A percentile compares a stretch with the other conserved stretches of the same genome.
Evolutionary conservation across 805 yeast species (phyloP).

Genomic region (Wickerhamomyces mucosus): DNA sequence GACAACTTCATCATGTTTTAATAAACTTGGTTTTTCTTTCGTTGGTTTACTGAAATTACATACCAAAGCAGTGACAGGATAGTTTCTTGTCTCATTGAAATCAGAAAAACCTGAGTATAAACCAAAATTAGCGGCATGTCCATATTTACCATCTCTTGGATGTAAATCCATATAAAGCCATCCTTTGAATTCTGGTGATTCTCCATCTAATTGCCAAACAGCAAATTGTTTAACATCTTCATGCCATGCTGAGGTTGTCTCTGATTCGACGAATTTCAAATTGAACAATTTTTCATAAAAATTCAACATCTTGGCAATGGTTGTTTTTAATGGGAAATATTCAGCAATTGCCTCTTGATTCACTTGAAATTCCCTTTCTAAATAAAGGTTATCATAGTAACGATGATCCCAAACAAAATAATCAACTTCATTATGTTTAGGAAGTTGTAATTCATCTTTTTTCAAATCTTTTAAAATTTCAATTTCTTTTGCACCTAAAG

Average conservation of each 20-base stretch:
- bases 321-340: slow-evolving; percentile 65
- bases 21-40: slow-evolving; percentile 56
- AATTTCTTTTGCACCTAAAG: slow-evolving; percentile 50
- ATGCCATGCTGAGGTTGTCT: slow-evolving; percentile 55
- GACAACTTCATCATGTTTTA: slow-evolving; percentile 69
- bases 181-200: slow-evolving; percentile 56
- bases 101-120: slow-evolving; percentile 49
- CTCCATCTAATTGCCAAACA: slow-evolving; percentile 54
- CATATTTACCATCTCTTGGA: slow-evolving; percentile 81
- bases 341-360: slow-evolving; percentile 66
- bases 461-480: slow-evolving; percentile 41
- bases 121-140: slow-evolving; percentile 82
- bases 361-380: slow-evolving; percentile 62
- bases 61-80: slow-evolving; percentile 71
- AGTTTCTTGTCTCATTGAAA: slow-evolving; percentile 36
- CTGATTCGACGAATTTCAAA: slow-evolving; percentile 48
- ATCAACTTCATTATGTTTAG: slow-evolving; percentile 33
- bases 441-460: slow-evolving; percentile 33
- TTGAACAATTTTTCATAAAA: slow-evolving; percentile 65
- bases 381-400: slow-evolving; percentile 53
- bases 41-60: slow-evolving; percentile 80
- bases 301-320: slow-evolving; percentile 58
- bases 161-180: slow-evolving; percentile 75
- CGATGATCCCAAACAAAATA: slow-evolving; percentile 68
- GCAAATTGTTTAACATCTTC: slow-evolving; percentile 66